Evolutionary conservation across 2,329 filamentous ascomycete genomes (phyloP).

Genomic region (Aquanectria penicillioides): DNA sequence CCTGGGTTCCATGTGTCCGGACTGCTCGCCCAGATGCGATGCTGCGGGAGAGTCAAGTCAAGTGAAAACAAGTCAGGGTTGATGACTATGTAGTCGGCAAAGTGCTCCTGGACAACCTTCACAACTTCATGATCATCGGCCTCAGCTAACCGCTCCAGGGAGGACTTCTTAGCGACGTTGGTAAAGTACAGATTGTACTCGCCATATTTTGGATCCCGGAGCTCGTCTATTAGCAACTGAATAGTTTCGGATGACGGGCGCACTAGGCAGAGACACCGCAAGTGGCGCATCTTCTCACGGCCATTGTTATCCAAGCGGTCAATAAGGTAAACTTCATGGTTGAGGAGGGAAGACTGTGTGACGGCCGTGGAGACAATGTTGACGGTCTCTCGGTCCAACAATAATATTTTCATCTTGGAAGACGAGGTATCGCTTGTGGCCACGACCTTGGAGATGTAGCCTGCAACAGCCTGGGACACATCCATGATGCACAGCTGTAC

Average conservation of each 20-base stretch:
- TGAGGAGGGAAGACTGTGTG: constrained; percentile 93
- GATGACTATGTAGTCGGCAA: constrained; percentile 93
- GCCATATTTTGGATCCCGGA: constrained; percentile 95
- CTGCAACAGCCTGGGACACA: constrained; percentile 88
- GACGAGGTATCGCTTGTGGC: constrained; percentile 74
- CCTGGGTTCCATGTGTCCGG: constrained; percentile 94
- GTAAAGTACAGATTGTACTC: constrained; percentile 98
- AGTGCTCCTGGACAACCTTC: constrained; percentile 92
- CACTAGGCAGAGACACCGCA: constrained; percentile 92
- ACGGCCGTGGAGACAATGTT: constrained; percentile 94
- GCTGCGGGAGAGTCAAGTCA: constrained; percentile 75
- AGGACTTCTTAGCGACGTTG: constrained; percentile 97
- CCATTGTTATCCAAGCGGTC: constrained; percentile 91
- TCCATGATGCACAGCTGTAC: constrained; percentile 76
- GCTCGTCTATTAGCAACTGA: constrained; percentile 92
- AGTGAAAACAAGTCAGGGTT: constrained; percentile 94
- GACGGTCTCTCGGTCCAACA: constrained; percentile 93
- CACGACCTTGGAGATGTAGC: constrained; percentile 97
- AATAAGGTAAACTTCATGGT: constrained; percentile 97
- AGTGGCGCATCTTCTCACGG: constrained; percentile 97
- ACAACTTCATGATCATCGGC: constrained; percentile 98
- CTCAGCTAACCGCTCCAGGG: constrained; percentile 91
- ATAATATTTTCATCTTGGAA: constrained; percentile 97
- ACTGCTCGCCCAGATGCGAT: constrained; percentile 81
- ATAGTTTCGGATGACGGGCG: constrained; percentile 93